phyloP scores from a whole-genome alignment of 1,139 yeast species.

The Arxiozyma bovina region DNA sequence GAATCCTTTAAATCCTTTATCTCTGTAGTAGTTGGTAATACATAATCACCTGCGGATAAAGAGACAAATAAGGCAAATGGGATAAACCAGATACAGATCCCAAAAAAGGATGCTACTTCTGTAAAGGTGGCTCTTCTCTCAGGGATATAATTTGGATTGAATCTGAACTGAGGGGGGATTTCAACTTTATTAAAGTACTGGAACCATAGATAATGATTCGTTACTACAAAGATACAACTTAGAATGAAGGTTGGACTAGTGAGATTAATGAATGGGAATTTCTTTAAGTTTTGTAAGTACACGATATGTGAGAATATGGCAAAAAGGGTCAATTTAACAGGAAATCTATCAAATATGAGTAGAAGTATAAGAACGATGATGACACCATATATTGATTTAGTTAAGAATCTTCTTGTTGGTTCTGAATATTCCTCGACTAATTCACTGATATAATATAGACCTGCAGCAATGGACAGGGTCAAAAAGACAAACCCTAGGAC shows the following conservation, averaged over 20 bases:
- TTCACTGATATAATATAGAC: constrained; percentile 83
- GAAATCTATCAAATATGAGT: constrained; percentile 67
- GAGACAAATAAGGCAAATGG: constrained; percentile 92
- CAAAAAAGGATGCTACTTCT: constrained; percentile 90
- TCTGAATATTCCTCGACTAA: constrained; percentile 89
- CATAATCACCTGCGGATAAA: constrained; percentile 84
- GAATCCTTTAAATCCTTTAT: constrained; percentile 14
- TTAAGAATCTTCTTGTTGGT: constrained; percentile 64
- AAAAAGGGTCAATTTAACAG: constrained; percentile 54
- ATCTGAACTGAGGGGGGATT: constrained; percentile 43
- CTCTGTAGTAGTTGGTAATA: constrained; percentile 50
- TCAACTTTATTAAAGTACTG: constrained; percentile 63
- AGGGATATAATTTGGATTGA: constrained; percentile 49
- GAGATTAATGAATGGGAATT: constrained; percentile 77
- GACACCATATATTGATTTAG: constrained; percentile 51
- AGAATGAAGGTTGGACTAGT: constrained; percentile 61
- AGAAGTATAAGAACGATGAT: constrained; percentile 48
- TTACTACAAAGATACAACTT: constrained; percentile 63
- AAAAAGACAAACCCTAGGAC: constrained; percentile 67
- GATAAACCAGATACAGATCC: constrained; percentile 84
- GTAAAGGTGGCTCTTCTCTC: constrained; percentile 74
- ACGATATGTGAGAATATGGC: constrained; percentile 63
- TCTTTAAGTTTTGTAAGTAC: constrained; percentile 65
- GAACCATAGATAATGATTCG: constrained; percentile 89
- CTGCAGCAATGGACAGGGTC: constrained; percentile 73